Evolutionary conservation across 2,329 filamentous ascomycete species (phyloP).

Genomic region (Phialocephala sp.): DNA sequence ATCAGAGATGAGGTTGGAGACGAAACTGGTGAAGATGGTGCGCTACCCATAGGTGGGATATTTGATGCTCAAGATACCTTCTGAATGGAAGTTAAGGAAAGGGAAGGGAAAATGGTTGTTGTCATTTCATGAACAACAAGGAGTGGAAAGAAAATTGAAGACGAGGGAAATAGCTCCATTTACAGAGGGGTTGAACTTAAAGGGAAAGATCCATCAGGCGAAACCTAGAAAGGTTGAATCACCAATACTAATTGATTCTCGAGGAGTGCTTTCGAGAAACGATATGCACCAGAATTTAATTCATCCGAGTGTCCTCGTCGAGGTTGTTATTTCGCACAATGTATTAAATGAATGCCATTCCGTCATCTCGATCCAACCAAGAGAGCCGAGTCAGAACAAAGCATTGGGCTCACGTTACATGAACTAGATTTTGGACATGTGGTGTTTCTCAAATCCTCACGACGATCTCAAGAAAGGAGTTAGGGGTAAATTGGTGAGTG

Average conservation of each 20-base stretch:
- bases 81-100: background rate
- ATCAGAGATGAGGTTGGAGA: background rate
- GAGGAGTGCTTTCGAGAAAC: too few species aligned
- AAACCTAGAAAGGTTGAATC: background rate
- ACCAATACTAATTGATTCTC: background rate
- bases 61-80: background rate
- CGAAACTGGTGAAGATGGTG: background rate
- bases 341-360: too few species aligned
- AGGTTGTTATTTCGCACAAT: too few species aligned
- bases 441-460: too few species aligned
- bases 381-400: too few species aligned
- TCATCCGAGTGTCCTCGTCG: too few species aligned
- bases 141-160: background rate
- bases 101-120: background rate
- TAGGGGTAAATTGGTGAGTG: background rate
- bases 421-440: too few species aligned
- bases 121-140: background rate
- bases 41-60: background rate
- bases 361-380: too few species aligned
- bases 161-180: background rate
- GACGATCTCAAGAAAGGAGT: background rate
- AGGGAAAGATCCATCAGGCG: background rate
- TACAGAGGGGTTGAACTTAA: background rate
- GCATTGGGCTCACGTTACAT: too few species aligned
- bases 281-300: too few species aligned